Conservation (phyloP, 495 filamentous ascomycete species). For the Lophium mytilinum region DNA sequence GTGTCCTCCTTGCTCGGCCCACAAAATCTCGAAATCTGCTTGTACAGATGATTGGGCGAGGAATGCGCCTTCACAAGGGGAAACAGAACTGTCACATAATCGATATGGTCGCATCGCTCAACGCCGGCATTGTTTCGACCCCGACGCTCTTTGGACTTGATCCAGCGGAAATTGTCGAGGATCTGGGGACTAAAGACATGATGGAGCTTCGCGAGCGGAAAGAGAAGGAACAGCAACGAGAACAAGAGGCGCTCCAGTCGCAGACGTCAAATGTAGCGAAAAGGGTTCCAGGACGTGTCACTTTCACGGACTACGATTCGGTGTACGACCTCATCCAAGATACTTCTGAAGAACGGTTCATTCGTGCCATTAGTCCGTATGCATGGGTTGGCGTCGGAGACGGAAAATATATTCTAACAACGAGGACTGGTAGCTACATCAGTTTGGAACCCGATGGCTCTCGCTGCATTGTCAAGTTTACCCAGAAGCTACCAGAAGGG, state of each 20-base stretch:
- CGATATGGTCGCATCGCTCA: conserved; percentile 84
- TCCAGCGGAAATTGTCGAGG: conserved; percentile 67
- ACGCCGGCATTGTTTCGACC: conserved; percentile 74
- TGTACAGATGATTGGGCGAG: conserved; percentile 95
- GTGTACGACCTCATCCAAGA: conserved; percentile 85
- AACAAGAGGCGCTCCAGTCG: conserved; percentile 20
- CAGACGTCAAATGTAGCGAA: not conserved
- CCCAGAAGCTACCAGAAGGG: conserved; percentile 18
- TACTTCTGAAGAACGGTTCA: conserved; percentile 63
- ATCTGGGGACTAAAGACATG: conserved; percentile 50
- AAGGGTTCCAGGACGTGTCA: conserved; percentile 36
- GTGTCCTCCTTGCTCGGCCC: conserved; percentile 78
- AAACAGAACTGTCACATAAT: conserved; percentile 92
- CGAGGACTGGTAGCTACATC: conserved; percentile 48
- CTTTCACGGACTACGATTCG: conserved; percentile 82
- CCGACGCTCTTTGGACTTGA: conserved; percentile 93
- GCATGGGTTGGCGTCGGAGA: conserved; percentile 72
- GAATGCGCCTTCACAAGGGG: conserved; percentile 69
- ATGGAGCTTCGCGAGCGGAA: conserved; percentile 42
- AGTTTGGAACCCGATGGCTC: conserved; percentile 45
- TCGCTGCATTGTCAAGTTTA: conserved; percentile 24
- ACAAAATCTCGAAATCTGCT: conserved; percentile 85
- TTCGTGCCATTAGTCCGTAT: conserved; percentile 61
- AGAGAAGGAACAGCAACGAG: conserved; percentile 31
- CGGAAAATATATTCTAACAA: conserved; percentile 57